Evolutionary conservation across 202 grass and related monocot genomes (phyloP).

Genomic region (Elaeis oleifera): DNA sequence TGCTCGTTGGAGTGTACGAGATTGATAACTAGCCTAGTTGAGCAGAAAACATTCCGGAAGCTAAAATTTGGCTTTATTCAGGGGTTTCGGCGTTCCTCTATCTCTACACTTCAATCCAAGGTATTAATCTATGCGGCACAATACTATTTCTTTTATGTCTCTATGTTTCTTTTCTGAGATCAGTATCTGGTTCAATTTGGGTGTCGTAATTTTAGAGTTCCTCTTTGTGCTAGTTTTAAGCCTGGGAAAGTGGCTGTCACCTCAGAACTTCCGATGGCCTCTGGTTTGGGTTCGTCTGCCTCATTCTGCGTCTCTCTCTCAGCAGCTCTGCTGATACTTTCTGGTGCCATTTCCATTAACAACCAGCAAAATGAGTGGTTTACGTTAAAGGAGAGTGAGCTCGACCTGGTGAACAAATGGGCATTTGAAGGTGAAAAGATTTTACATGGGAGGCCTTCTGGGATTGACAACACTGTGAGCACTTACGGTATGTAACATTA

Average conservation of each 20-base stretch:
- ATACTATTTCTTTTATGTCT: background rate
- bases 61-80: constrained; percentile 58
- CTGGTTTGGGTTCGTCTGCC: constrained; percentile 74
- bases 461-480: constrained; percentile 82
- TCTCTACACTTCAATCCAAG: constrained; percentile 71
- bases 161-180: too few species aligned
- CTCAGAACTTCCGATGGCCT: constrained; percentile 62
- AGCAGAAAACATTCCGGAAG: constrained; percentile 45
- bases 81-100: constrained; percentile 68
- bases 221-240: constrained; percentile 33
- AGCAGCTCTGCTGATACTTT: constrained; percentile 34
- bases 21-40: constrained; percentile 35
- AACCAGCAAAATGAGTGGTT: constrained; percentile 25
- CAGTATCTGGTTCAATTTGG: too few species aligned
- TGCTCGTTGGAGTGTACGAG: constrained; percentile 35
- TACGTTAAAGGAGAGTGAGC: constrained; percentile 33
- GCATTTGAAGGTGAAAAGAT: constrained; percentile 89
- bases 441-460: constrained; percentile 88
- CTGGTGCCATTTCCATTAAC: constrained; percentile 18
- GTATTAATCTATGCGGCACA: constrained; percentile 17
- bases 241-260: constrained; percentile 52
- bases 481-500: constrained; percentile 46
- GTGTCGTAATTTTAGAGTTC: too few species aligned
- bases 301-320: constrained; percentile 67
- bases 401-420: constrained; percentile 67